Base-by-base conservation (phyloP, 192 early-diverging fungal species). In the Dispira parvispora region DNA sequence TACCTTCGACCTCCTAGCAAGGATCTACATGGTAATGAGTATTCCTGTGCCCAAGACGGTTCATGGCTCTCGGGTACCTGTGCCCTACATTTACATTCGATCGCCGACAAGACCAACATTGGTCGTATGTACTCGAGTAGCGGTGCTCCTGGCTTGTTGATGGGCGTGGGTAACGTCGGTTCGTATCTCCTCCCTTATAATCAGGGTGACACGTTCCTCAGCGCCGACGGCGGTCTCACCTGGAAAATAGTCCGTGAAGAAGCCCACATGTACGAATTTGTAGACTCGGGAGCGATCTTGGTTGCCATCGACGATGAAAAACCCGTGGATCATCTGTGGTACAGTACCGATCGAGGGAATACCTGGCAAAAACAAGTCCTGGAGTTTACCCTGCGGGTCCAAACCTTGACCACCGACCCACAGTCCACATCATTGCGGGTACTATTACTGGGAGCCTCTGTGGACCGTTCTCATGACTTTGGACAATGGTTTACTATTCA, bases 131-230 rank as follows among this genome's bases (percentile, higher is more conserved):
- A 88, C 67, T 86, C 86, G 21, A 78, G 84, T 0, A 64, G 71
- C 18, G 72, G 82, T 8, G 83, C 91, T 45, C 80, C 90, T 9
- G 95, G 95, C 52, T 73, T 92, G 12, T 68, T 96, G n/a, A 68
- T 95, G 75, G 95, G 90, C 43, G 89, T 96, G 21, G 95, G 95
- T 21, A 88, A 74, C 62, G 93, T 92, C 12, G 91, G 93, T 23
- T 38, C 73, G 0, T 72, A 82, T 56, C 74, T 96, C 12, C 52
- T 79, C 25, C 74, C 78, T 3, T 91, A 88, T 71, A 76, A 78
- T 28, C 75, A 86, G 26, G 84, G 87, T 63, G 90, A 92, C 64
- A 92, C 89, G 0, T 97, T 91, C 56, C 54, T 97, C 45, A 91
- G 88, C 3, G 73, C 78, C 42, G 91, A 97, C 68, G 88, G 86